Conservation (phyloP, 2,329 filamentous ascomycete genomes). For the Pseudopithomyces maydicus region DNA sequence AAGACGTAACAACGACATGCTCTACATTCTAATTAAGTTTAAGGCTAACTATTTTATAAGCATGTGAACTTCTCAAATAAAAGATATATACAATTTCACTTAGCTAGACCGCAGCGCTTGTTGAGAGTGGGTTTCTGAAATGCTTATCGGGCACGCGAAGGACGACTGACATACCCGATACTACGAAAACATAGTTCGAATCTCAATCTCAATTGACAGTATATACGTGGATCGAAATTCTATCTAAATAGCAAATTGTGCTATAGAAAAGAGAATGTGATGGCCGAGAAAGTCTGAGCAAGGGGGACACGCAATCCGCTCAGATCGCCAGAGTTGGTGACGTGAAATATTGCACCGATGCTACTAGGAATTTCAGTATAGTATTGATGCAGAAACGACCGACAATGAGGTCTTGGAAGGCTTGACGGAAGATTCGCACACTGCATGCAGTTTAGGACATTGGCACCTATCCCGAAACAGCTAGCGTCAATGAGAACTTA, state of each 20-base stretch:
- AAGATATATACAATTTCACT: not conserved
- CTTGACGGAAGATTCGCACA: not conserved
- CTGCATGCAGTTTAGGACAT: too few relatives aligned
- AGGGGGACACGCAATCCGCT: not conserved
- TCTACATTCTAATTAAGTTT: not conserved
- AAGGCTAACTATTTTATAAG: not conserved
- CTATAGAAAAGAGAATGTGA: slow-evolving; percentile 3
- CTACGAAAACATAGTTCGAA: not conserved
- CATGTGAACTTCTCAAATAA: not conserved
- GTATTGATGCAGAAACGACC: not conserved
- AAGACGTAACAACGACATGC: not conserved
- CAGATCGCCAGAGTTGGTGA: slow-evolving; percentile 2
- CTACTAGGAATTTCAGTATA: not conserved
- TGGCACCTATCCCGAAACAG: not conserved
- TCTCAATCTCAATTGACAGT: not conserved
- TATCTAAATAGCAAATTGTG: not conserved
- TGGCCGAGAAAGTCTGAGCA: not conserved
- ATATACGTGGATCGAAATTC: not conserved
- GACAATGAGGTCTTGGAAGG: not conserved
- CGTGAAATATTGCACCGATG: not conserved
- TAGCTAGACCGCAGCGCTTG: not conserved
- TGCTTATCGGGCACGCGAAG: not conserved
- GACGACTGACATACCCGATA: not conserved
- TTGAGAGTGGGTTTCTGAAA: slow-evolving; percentile 1
- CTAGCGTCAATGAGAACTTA: not conserved